Base-by-base conservation (phyloP, 169 alveolate genomes). In the Plasmodium billcollinsi region DNA sequence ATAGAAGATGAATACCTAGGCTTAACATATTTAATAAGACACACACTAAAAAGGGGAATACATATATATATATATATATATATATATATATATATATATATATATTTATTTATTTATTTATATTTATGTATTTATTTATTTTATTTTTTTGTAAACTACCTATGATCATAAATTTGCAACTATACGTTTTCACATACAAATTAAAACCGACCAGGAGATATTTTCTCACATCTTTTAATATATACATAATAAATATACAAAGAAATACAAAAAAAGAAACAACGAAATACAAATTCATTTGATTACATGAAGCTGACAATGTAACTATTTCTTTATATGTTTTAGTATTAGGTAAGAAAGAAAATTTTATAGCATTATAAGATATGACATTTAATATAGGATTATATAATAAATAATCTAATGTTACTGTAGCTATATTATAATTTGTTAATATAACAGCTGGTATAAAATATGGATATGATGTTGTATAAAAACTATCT, bases 391-490 rank as follows among this genome's bases (percentile, higher is more conserved):
- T 74, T 66, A 91, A 74, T 18, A 66, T 20, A 24, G 93, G 92
- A 62, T 94, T 94, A 72, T 66, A 69, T 24, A 90, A 69, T 63
- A 94, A 73, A 54, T 91, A 90, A 73, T 94, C 95, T 26, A 94
- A 59, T 18, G 94, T 52, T 29, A 92, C 94, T 45, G 93, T 49
- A 50, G 94, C 74, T 49, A 89, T 90, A 49, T 66, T 66, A 59
- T 70, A 65, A 50, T 92, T 93, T 58, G 96, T 83, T 52, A 94
- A 56, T 20, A 94, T 90, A 66, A 93, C 54, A 58, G 88, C 83
- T 62, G 94, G 90, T 21, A 94, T 93, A 91, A 90, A 94, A 59
- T 94, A 92, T 29, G 96, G 96, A 29, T 83, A 61, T 24, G 39
- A 54, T 5, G 47, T 24, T 21, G 88, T 24, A 24, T 94, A 94